phyloP scores from a whole-genome alignment of 176 grass and related monocot species.

The Elaeis guineensis region DNA sequence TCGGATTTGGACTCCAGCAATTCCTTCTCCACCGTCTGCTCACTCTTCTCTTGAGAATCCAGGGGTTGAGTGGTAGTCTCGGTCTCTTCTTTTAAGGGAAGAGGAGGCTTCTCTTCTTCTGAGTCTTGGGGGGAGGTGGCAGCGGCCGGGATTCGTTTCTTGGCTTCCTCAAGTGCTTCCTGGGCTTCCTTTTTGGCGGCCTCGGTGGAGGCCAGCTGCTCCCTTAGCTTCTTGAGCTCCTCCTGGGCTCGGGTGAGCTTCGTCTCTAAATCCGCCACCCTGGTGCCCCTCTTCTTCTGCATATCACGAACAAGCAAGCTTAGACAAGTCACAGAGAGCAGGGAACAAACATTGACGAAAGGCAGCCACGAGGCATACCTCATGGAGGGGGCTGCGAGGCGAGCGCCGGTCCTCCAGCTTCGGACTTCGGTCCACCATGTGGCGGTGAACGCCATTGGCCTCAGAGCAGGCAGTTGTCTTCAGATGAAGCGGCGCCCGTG shows the following conservation, averaged over 20 bases:
- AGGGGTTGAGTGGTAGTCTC: background rate
- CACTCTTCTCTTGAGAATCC: background rate
- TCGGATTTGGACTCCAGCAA: background rate
- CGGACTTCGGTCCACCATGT: constrained; percentile 40
- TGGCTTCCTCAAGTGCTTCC: background rate
- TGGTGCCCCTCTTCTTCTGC: constrained; percentile 2
- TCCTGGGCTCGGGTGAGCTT: constrained; percentile 9
- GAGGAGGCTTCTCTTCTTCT: constrained; percentile 11
- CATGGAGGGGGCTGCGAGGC: constrained; percentile 45
- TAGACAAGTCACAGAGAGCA: background rate
- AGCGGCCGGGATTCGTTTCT: background rate
- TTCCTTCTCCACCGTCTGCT: background rate
- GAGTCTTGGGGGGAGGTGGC: background rate
- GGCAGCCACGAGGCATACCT: constrained; percentile 23
- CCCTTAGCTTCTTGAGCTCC: background rate
- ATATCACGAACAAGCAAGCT: background rate
- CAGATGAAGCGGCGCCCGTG: background rate
- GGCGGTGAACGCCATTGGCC: constrained; percentile 24
- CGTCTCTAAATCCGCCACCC: background rate
- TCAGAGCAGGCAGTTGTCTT: background rate
- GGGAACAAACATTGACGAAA: background rate
- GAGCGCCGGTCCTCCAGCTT: constrained; percentile 56
- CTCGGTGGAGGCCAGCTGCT: constrained; percentile 1
- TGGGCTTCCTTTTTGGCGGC: constrained; percentile 18
- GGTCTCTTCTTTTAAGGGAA: background rate